These are phyloP conservation scores for Psilocybe cubensis DNA, from an alignment of 768 basidiomycete species.

Conservation along the genomic window DNA sequence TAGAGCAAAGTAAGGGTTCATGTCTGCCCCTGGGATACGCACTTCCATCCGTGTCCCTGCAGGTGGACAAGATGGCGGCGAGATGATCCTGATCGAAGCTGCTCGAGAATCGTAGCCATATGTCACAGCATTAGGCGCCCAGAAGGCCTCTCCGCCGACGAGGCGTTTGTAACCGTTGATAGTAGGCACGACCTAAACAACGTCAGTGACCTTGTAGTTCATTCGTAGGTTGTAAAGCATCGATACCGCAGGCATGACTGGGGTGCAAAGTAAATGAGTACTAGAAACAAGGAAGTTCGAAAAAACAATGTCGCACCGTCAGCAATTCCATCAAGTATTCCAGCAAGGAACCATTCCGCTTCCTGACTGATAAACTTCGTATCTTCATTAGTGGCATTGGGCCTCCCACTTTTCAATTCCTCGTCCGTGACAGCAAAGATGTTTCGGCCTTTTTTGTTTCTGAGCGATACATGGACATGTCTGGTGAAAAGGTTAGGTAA, in stretches of 20 bases:
- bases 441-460: constrained; percentile 69
- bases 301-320: constrained; percentile 57
- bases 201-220: neutral
- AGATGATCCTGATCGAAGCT: constrained; percentile 90
- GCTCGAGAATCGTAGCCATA: constrained; percentile 97
- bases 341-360: constrained; percentile 94
- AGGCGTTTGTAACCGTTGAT: constrained; percentile 98
- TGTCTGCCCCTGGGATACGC: constrained; percentile 95
- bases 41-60: constrained; percentile 90
- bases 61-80: constrained; percentile 84
- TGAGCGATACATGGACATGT: constrained; percentile 91
- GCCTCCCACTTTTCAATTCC: constrained; percentile 65
- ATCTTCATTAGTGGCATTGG: constrained; percentile 76
- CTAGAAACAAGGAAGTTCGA: neutral
- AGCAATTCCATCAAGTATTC: constrained; percentile 84
- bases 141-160: constrained; percentile 90
- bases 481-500: constrained; percentile 35
- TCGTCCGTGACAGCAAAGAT: constrained; percentile 74
- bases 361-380: constrained; percentile 82
- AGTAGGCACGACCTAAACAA: constrained; percentile 74
- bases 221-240: neutral
- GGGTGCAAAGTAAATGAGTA: neutral
- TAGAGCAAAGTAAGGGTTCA: constrained; percentile 91
- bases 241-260: constrained; percentile 83
- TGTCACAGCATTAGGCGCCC: constrained; percentile 92